A percentile compares a stretch with the other conserved stretches of the same genome.
Conservation (phyloP, 495 filamentous ascomycete species). For the Lasiosphaeria miniovina region DNA sequence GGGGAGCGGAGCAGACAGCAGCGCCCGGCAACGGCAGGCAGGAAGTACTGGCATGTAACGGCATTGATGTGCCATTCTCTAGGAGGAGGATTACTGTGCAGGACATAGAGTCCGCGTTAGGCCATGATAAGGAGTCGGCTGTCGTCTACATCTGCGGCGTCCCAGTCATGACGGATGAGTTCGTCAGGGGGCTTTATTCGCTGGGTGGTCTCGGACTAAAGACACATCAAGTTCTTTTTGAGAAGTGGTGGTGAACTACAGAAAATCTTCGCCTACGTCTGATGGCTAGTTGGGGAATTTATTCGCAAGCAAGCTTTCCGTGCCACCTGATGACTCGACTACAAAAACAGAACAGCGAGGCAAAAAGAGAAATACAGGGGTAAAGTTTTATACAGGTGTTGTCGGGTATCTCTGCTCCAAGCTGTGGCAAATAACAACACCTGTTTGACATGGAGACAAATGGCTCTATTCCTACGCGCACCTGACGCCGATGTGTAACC, state of each 20-base stretch:
- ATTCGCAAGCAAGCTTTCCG: background rate
- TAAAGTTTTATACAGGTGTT: no score
- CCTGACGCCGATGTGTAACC: no score
- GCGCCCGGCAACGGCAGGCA: constrained; percentile 3
- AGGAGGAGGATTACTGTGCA: constrained; percentile 47
- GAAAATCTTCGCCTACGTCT: background rate
- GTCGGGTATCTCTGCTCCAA: no score
- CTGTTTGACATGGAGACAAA: no score
- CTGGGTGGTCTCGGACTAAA: constrained; percentile 51
- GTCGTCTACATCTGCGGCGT: constrained; percentile 80
- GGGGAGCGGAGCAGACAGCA: background rate
- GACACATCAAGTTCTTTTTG: constrained; percentile 61
- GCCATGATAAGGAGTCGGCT: constrained; percentile 44
- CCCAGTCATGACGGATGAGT: constrained; percentile 74
- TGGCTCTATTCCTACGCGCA: no score
- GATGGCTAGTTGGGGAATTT: no score
- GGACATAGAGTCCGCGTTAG: constrained; percentile 51
- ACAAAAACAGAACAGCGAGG: no score
- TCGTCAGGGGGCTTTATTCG: constrained; percentile 54
- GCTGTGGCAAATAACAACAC: no score
- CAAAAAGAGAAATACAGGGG: no score
- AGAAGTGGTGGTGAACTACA: constrained; percentile 77
- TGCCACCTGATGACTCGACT: background rate
- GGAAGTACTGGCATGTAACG: constrained; percentile 20
- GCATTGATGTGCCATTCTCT: constrained; percentile 35